A percentile compares a stretch with the other conserved stretches of the same genome.
Evolutionary conservation across 208 protist genomes (phyloP).

Genomic region (Crithidia acanthocephali): DNA sequence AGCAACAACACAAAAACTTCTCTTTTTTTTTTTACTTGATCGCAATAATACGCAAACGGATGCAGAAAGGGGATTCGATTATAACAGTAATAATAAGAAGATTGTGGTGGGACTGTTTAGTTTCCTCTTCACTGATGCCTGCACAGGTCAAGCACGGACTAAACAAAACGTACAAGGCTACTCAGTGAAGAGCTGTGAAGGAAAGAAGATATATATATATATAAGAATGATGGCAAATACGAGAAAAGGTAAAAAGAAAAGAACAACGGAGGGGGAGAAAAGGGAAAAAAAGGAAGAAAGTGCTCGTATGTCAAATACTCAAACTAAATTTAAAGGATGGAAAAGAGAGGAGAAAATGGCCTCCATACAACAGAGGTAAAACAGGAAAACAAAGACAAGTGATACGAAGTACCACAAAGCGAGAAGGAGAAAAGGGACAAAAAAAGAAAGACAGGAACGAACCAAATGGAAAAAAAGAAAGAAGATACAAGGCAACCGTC

Average conservation of each 20-base stretch:
- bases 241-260: neutral
- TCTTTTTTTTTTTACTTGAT: neutral
- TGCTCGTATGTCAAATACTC: conserved; percentile 10
- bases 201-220: neutral
- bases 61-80: too few species aligned
- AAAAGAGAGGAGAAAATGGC: conserved; percentile 1
- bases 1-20: neutral
- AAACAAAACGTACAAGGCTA: too few species aligned
- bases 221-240: neutral
- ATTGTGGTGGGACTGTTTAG: neutral
- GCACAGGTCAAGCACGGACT: too few species aligned
- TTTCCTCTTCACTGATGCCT: neutral
- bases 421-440: neutral
- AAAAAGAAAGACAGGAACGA: neutral
- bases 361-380: neutral
- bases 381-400: neutral
- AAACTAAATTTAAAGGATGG: neutral
- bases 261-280: neutral
- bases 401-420: neutral
- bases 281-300: neutral
- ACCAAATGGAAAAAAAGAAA: conserved; percentile 4
- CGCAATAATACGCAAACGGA: neutral
- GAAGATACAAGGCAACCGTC: too few species aligned
- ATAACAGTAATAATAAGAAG: too few species aligned
- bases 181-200: too few species aligned